Evolutionary conservation across 2,329 filamentous ascomycete genomes (phyloP), one percentile per base, ranked within the genome.

Genomic region (Chaetomiaceae sp.): DNA sequence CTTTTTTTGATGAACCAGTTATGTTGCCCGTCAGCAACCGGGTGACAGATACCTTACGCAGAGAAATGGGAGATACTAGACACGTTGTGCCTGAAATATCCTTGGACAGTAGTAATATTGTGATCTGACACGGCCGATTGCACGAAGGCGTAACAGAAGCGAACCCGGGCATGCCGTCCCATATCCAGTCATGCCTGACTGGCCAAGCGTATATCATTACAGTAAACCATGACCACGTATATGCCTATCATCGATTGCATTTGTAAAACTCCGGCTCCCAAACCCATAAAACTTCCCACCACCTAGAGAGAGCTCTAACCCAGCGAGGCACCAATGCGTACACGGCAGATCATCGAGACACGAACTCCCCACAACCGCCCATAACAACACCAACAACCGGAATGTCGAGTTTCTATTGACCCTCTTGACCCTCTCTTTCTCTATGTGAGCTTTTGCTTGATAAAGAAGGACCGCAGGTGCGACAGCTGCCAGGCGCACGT

Each of bases 381-480:
- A 34, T 11, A 41, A 38, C 30, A 30, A n/a, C n/a, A n/a, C n/a
- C n/a, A 23, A 27, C 44, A 38, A 7, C 13, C 21, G 36, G 23
- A 30, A 9, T 34, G 2, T 40, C 3, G 20, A 23, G 14, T 30
- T 5, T 45, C n/a, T 29, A 11, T 25, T 27, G 10, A 25, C 21
- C 27, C 6, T 18, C 21, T 11, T 64, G n/a, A n/a, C n/a, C n/a
- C n/a, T n/a, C n/a, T n/a, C n/a, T n/a, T n/a, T n/a, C n/a, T n/a
- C 73, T 82, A 99, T 55, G 94, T 97, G 70, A 99, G 84, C 81
- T 99, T 99, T 78, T 97, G 92, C 81, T 99, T 99, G 78, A 99
- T 99, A 77, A 99, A 99, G 81, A 99, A 99, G 42, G 89, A 87
- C 63, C 94, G 82, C 64, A 99, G 80, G 73, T 99, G 92, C 49